These are phyloP conservation scores for Mycena polygramma DNA, from an alignment of 768 basidiomycete genomes.

Conservation along the genomic window DNA sequence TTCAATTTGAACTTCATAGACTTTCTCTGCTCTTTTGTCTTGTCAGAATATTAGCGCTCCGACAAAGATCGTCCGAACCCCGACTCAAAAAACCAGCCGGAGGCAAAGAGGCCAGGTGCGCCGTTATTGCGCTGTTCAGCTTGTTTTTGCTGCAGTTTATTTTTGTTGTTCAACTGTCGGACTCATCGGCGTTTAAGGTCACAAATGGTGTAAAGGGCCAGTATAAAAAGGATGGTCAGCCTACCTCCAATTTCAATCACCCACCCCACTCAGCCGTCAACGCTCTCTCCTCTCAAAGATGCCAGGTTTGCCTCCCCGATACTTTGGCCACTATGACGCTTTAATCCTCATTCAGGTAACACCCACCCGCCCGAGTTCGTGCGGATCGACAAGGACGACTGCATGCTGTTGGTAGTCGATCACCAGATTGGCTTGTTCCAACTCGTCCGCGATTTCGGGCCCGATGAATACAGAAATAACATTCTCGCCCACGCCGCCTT, in stretches of 20 bases:
- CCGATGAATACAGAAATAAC: slow-evolving; percentile 57
- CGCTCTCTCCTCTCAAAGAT: slow-evolving; percentile 4
- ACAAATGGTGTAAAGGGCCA: slow-evolving; percentile 21
- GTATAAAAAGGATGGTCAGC: neutral
- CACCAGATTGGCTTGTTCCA: slow-evolving; percentile 65
- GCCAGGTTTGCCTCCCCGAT: neutral
- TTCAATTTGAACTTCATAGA: no score
- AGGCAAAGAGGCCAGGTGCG: no score
- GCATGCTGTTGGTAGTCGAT: slow-evolving; percentile 59
- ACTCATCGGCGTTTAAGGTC: neutral
- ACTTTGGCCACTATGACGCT: neutral
- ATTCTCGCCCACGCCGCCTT: slow-evolving; percentile 62
- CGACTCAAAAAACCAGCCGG: no score
- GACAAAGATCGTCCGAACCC: no score
- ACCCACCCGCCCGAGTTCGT: slow-evolving; percentile 44
- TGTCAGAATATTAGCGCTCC: no score
- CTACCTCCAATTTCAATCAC: neutral
- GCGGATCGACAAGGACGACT: slow-evolving; percentile 60
- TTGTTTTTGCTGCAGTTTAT: no score
- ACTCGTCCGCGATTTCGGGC: slow-evolving; percentile 56
- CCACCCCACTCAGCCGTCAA: slow-evolving; percentile 12
- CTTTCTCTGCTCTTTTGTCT: no score
- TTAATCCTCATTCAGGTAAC: slow-evolving; percentile 4
- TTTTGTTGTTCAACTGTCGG: no score
- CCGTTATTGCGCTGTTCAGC: no score